These are phyloP conservation scores for Penicillium sp. DNA, from an alignment of 2,329 filamentous ascomycete species.

Conservation along the genomic window DNA sequence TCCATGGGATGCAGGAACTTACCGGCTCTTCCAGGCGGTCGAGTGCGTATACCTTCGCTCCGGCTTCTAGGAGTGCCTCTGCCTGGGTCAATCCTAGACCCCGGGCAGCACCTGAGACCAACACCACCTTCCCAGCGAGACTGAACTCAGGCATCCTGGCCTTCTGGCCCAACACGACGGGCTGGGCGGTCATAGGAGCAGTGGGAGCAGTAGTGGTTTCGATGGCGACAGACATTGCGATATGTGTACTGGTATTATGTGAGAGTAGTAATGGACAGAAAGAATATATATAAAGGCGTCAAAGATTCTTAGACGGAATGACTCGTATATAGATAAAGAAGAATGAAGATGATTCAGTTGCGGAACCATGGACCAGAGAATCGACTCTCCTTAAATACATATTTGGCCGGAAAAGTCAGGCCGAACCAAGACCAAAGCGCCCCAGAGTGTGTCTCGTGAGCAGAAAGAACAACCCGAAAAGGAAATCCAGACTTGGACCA, in stretches of 20 bases:
- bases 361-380: neutral
- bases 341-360: neutral
- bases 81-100: conserved; percentile 72
- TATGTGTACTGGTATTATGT: neutral
- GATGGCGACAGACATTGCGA: conserved; percentile 34
- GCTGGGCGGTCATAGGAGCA: conserved; percentile 26
- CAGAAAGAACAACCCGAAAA: neutral
- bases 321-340: neutral
- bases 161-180: conserved; percentile 31
- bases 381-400: conserved; percentile 1
- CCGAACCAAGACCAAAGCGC: neutral
- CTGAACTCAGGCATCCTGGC: conserved; percentile 68
- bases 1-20: conserved; percentile 7
- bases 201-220: conserved; percentile 26
- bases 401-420: neutral
- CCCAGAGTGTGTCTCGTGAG: conserved; percentile 4
- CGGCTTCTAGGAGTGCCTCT: conserved; percentile 71
- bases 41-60: conserved; percentile 56
- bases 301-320: neutral
- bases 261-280: conserved; percentile 11
- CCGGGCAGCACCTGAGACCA: conserved; percentile 68
- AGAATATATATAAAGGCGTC: neutral
- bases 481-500: conserved; percentile 6
- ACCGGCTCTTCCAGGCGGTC: conserved; percentile 43
- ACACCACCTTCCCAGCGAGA: conserved; percentile 65